phyloP scores from a whole-genome alignment of 148 eudicot species.

The Pouteria glomerata region DNA sequence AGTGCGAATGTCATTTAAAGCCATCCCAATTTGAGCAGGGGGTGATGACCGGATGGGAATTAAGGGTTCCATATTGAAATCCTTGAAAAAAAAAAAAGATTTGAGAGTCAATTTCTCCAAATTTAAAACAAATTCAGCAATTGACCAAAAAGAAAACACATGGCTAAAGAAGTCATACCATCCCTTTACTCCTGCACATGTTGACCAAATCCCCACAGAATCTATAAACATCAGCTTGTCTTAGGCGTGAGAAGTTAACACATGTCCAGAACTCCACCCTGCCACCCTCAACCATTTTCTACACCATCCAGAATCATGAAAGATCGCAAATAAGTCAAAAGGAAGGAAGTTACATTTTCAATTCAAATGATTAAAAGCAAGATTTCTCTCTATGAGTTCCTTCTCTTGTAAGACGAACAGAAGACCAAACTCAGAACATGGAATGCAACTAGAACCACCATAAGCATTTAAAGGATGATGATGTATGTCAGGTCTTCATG shows the following conservation, averaged over 20 bases:
- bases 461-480: too few species aligned
- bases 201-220: conserved; percentile 43
- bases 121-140: not conserved
- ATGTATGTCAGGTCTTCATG: too few species aligned
- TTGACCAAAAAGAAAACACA: not conserved
- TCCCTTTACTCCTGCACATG: conserved; percentile 73
- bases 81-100: conserved; percentile 24
- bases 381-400: too few species aligned
- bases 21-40: conserved; percentile 42
- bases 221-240: not conserved
- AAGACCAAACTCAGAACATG: too few species aligned
- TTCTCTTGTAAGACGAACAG: too few species aligned
- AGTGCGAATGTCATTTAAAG: conserved; percentile 32
- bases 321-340: not conserved
- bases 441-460: too few species aligned
- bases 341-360: not conserved
- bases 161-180: conserved; percentile 38
- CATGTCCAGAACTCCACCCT: conserved; percentile 57
- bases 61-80: conserved; percentile 29
- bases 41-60: conserved; percentile 26
- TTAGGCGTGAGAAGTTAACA: conserved; percentile 42
- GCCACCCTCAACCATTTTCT: conserved; percentile 83
- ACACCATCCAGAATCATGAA: not conserved
- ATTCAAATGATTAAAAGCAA: too few species aligned
- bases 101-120: not conserved